These are phyloP conservation scores for Lipomyces chichibuensis DNA, from an alignment of 805 yeast genomes.

Conservation along the genomic window DNA sequence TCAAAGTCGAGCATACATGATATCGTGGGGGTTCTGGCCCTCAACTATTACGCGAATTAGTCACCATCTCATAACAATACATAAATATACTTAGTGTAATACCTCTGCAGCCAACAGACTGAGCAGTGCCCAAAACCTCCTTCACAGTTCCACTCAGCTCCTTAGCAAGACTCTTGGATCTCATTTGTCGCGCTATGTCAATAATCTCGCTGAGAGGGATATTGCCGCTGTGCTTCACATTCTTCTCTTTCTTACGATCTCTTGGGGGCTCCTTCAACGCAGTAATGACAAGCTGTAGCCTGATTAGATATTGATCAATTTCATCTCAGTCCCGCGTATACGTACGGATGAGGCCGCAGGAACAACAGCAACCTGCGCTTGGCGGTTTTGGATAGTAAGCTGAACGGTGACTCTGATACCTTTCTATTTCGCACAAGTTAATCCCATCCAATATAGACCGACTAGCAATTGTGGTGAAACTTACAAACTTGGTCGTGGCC, in stretches of 20 bases:
- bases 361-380: conserved; percentile 97
- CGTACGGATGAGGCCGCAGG: conserved; percentile 91
- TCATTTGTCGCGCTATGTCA: conserved; percentile 97
- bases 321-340: not conserved
- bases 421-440: conserved; percentile 48
- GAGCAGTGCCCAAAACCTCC: conserved; percentile 99
- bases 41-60: conserved; percentile 56
- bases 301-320: not conserved
- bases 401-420: conserved; percentile 99
- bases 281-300: conserved; percentile 75
- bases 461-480: not conserved
- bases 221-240: conserved; percentile 99
- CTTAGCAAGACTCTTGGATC: conserved; percentile 97
- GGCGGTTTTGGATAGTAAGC: conserved; percentile 99
- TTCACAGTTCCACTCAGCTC: conserved; percentile 93
- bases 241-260: conserved; percentile 99
- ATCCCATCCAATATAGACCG: not conserved
- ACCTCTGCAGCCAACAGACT: conserved; percentile 95
- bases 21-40: conserved; percentile 98
- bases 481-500: conserved; percentile 90
- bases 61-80: not conserved
- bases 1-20: conserved; percentile 52
- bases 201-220: conserved; percentile 93
- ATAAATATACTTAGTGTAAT: not conserved
- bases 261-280: conserved; percentile 99